These are phyloP conservation scores for Cucumis hystrix DNA, from an alignment of 306 rosid genomes.

Conservation along the genomic window DNA sequence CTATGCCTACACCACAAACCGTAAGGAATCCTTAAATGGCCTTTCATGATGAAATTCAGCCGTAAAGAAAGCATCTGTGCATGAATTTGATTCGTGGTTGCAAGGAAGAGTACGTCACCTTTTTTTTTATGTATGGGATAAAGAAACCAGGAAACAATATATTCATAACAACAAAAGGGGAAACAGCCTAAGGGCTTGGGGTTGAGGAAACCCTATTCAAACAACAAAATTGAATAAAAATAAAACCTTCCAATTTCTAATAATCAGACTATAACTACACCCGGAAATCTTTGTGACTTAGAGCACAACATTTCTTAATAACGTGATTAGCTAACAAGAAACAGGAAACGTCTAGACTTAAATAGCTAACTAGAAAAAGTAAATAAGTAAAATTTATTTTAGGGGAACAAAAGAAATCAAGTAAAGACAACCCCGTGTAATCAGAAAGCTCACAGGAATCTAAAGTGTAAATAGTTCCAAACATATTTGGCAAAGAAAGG, in stretches of 20 bases:
- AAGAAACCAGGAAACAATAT: no score
- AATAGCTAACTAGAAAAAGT: neutral
- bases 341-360: neutral
- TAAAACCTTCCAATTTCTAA: no score
- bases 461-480: neutral
- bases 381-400: neutral
- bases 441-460: neutral
- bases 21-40: neutral
- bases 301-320: neutral
- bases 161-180: no score
- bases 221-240: no score
- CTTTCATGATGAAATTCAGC: neutral
- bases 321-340: neutral
- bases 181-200: no score
- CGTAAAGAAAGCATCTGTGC: neutral
- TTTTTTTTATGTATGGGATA: no score
- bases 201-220: no score
- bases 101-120: neutral
- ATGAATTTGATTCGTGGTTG: neutral
- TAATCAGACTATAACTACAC: no score
- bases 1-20: slow-evolving; percentile 48
- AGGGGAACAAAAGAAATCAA: neutral
- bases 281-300: no score
- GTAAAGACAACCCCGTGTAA: neutral
- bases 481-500: neutral